phyloP scores from a whole-genome alignment of 2,329 filamentous ascomycete species.

The Sclerotinia minor region DNA sequence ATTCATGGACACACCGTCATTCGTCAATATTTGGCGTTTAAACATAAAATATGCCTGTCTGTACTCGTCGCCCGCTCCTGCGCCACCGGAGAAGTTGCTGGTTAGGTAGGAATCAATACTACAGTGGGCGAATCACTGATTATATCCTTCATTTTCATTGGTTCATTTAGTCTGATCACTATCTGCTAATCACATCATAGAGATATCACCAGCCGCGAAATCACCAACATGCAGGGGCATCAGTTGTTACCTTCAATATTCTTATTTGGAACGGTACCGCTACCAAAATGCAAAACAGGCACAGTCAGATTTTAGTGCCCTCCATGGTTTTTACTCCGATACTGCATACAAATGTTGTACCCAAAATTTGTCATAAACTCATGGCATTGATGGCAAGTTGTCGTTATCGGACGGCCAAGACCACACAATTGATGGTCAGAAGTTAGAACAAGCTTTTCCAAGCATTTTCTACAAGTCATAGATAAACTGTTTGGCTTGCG shows the following conservation, averaged over 20 bases:
- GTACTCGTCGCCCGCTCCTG: constrained; percentile 14
- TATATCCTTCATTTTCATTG: constrained; percentile 9
- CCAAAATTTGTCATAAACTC: neutral
- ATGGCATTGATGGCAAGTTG: neutral
- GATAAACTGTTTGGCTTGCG: neutral
- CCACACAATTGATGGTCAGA: neutral
- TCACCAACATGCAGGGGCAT: neutral
- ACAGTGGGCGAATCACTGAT: neutral
- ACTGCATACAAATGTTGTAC: neutral
- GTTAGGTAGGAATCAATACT: constrained; percentile 3
- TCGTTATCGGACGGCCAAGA: neutral
- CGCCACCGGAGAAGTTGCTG: neutral
- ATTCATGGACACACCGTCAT: neutral
- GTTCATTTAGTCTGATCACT: neutral
- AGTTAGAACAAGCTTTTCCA: constrained; percentile 17
- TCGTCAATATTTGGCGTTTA: neutral
- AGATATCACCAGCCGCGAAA: neutral
- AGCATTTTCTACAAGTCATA: neutral
- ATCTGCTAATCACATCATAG: neutral
- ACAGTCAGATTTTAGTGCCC: constrained; percentile 1
- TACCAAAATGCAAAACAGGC: neutral
- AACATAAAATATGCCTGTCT: neutral
- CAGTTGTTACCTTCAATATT: neutral
- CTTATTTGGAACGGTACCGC: neutral
- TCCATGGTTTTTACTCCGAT: neutral